These are phyloP conservation scores for Exophiala phaeomuriformis DNA, from an alignment of 2,329 filamentous ascomycete genomes.

Conservation along the genomic window DNA sequence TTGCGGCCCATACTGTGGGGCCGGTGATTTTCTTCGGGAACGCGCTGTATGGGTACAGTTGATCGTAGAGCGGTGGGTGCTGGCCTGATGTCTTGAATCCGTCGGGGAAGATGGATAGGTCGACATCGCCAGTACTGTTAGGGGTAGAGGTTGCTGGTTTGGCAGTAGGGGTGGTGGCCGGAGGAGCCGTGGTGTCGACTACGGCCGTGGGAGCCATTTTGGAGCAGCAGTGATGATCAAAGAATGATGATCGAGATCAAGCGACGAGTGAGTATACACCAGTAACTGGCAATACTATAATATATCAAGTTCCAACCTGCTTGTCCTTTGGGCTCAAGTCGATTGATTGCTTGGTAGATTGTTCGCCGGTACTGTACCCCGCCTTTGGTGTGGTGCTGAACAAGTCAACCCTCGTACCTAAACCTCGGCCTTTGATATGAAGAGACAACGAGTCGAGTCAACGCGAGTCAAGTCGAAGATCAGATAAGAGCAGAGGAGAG, in stretches of 20 bases:
- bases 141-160: slow-evolving; percentile 2
- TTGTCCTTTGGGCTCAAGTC: no score
- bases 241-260: not conserved
- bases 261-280: no score
- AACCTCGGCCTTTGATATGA: no score
- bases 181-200: slow-evolving; percentile 5
- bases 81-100: slow-evolving; percentile 65
- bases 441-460: no score
- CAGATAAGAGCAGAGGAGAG: no score
- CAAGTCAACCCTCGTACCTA: no score
- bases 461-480: no score
- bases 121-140: slow-evolving; percentile 5
- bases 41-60: slow-evolving; percentile 57
- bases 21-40: slow-evolving; percentile 67
- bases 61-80: slow-evolving; percentile 59
- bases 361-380: no score
- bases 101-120: slow-evolving; percentile 48
- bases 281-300: no score
- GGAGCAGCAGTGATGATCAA: not conserved
- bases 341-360: no score
- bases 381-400: no score
- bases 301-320: no score
- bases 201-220: slow-evolving; percentile 17
- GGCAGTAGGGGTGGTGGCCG: not conserved
- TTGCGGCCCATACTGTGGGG: slow-evolving; percentile 63